phyloP scores from a whole-genome alignment of 257 asterid species.

The Lycium barbarum region DNA sequence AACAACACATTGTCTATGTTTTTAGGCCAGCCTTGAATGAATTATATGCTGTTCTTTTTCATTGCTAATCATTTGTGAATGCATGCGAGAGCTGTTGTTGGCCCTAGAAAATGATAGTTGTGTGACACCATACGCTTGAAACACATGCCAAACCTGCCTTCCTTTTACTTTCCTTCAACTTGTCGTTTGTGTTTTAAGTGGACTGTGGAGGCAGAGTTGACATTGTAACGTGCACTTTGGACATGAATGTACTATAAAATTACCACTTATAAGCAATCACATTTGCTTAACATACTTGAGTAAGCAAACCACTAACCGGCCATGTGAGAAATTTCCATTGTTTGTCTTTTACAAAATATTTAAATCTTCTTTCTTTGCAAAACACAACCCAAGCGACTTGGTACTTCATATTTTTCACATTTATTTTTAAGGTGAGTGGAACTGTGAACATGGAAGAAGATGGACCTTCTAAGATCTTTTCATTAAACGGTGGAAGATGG shows the following conservation, averaged over 20 bases:
- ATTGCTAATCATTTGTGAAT: neutral
- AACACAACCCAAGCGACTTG: neutral
- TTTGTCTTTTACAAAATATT: neutral
- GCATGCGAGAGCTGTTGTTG: neutral
- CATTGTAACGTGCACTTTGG: neutral
- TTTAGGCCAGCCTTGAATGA: neutral
- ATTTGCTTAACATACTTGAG: neutral
- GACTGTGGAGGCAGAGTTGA: neutral
- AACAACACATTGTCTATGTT: neutral
- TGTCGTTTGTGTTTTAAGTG: neutral
- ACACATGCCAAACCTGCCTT: neutral
- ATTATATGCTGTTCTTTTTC: neutral
- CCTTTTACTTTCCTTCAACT: slow-evolving; percentile 7
- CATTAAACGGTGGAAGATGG: neutral
- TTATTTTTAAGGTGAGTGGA: neutral
- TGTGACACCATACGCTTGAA: neutral
- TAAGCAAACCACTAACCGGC: slow-evolving; percentile 10
- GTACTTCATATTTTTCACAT: neutral
- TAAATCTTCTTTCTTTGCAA: neutral
- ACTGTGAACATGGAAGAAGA: neutral
- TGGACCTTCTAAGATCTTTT: neutral
- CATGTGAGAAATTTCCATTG: neutral
- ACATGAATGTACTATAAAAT: slow-evolving; percentile 14
- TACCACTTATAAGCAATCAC: neutral
- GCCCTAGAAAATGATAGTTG: slow-evolving; percentile 3